Evolutionary conservation across 345 rosid genomes (phyloP).

Genomic region (Hibiscus trionum): DNA sequence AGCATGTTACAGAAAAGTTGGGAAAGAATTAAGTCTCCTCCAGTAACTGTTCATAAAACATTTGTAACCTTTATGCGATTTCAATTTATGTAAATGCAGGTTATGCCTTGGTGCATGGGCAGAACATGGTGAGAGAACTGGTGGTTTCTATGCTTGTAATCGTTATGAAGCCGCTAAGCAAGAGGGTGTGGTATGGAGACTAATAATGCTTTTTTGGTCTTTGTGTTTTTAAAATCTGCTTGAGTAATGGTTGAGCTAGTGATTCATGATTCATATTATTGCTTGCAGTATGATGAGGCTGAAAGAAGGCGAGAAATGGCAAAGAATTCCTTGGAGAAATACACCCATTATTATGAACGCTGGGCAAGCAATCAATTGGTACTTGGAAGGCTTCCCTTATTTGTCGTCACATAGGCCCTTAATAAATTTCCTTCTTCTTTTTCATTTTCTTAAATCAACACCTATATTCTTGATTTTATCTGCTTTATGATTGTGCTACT

Average conservation of each 20-base stretch:
- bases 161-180: slow-evolving; percentile 77
- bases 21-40: background rate
- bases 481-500: background rate
- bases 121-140: slow-evolving; percentile 76
- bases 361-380: slow-evolving; percentile 98
- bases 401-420: slow-evolving; percentile 6
- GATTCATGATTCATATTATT: slow-evolving; percentile 2
- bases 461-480: background rate
- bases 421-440: background rate
- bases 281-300: slow-evolving; percentile 81
- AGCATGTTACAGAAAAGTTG: no score
- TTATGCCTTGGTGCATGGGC: slow-evolving; percentile 70
- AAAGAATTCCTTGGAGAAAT: slow-evolving; percentile 86
- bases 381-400: slow-evolving; percentile 12
- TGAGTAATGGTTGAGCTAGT: background rate
- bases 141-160: slow-evolving; percentile 79
- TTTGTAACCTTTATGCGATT: background rate
- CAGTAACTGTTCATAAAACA: background rate
- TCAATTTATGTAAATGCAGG: slow-evolving; percentile 21
- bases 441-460: background rate
- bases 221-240: background rate
- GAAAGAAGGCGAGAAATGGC: slow-evolving; percentile 98
- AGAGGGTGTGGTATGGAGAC: slow-evolving; percentile 72
- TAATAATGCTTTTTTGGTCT: slow-evolving; percentile 9
- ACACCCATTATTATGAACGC: slow-evolving; percentile 97